Percentiles rank a stretch among this genome's conserved stretches.
Evolutionary conservation across 129 eudicot species (phyloP).

Genomic region (Kitagawia praeruptora): DNA sequence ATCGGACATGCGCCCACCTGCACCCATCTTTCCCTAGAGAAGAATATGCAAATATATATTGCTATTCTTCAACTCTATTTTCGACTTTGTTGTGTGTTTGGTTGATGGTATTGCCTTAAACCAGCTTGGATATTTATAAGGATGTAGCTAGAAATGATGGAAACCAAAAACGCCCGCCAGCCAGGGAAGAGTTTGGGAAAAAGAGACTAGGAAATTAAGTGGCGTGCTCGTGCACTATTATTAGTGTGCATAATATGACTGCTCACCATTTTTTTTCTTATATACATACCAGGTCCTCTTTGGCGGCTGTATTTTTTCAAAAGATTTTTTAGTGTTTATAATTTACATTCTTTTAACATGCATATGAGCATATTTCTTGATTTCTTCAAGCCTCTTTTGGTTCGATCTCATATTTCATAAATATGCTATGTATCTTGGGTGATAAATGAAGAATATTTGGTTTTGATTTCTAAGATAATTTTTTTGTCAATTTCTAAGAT

Average conservation of each 20-base stretch:
- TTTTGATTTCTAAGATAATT: too few species aligned
- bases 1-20: neutral
- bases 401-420: too few species aligned
- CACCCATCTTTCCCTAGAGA: neutral
- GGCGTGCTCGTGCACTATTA: neutral
- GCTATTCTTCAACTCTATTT: neutral
- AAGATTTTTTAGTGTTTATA: too few species aligned
- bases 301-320: neutral
- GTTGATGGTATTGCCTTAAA: neutral
- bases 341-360: neutral
- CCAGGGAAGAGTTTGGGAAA: neutral
- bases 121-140: neutral
- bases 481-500: too few species aligned
- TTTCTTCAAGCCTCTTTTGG: too few species aligned
- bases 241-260: neutral
- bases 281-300: neutral
- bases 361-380: neutral
- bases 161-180: neutral
- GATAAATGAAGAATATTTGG: too few species aligned
- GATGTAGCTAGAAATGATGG: neutral
- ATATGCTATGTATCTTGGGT: too few species aligned
- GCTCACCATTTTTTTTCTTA: neutral
- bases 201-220: neutral
- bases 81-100: neutral
- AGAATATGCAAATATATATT: neutral